Conservation (phyloP, 345 rosid species). For the Microthlaspi erraticum region DNA sequence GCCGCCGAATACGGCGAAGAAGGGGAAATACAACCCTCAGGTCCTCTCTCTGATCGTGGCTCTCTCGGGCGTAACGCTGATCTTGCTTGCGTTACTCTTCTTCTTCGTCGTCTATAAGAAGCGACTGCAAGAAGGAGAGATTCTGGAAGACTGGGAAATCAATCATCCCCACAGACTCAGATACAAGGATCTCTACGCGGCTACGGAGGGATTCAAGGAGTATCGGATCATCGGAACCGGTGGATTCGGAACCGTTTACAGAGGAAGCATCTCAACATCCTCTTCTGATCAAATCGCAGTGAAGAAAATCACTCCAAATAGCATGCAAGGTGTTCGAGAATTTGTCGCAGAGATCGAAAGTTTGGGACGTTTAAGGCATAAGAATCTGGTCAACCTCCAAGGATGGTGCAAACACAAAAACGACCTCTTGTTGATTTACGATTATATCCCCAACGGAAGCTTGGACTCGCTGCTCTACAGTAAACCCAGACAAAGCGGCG, state of each 20-base stretch:
- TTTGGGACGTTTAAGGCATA: slow-evolving; percentile 60
- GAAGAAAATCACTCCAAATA: slow-evolving; percentile 56
- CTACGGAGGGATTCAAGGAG: slow-evolving; percentile 59
- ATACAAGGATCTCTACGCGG: slow-evolving; percentile 57
- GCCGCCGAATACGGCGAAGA: slow-evolving; percentile 36
- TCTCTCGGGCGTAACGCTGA: slow-evolving; percentile 39
- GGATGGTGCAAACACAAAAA: slow-evolving; percentile 68
- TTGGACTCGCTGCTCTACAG: slow-evolving; percentile 52
- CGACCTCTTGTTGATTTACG: slow-evolving; percentile 61
- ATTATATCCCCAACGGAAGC: slow-evolving; percentile 61
- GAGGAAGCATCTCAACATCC: slow-evolving; percentile 42
- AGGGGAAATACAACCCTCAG: slow-evolving; percentile 24
- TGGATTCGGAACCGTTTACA: slow-evolving; percentile 64
- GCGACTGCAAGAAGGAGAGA: slow-evolving; percentile 52
- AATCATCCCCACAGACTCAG: slow-evolving; percentile 65
- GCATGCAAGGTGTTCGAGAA: slow-evolving; percentile 65
- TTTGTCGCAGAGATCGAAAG: slow-evolving; percentile 68
- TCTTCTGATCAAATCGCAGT: slow-evolving; percentile 50
- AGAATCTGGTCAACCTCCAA: slow-evolving; percentile 65
- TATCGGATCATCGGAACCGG: slow-evolving; percentile 59
- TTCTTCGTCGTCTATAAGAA: slow-evolving; percentile 37
- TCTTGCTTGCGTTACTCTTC: slow-evolving; percentile 44
- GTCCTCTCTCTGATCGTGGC: slow-evolving; percentile 52
- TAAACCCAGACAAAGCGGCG: slow-evolving; percentile 30
- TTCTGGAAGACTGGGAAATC: slow-evolving; percentile 66